Evolutionary conservation across 2,329 filamentous ascomycete species (phyloP).

Genomic region (Fusarium hostae): DNA sequence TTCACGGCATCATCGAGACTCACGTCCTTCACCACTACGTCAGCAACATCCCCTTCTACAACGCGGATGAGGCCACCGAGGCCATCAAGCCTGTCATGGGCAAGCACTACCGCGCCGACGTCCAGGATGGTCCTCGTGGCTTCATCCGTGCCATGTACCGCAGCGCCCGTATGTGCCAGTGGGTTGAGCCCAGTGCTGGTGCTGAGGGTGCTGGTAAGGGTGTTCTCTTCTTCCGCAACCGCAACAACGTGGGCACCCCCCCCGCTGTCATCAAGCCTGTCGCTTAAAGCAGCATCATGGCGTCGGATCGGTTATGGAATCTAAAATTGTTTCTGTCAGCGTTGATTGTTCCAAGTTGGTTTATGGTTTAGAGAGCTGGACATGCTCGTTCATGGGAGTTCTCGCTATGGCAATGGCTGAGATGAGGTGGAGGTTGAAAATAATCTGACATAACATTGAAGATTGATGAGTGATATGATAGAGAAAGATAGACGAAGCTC

Average conservation of each 20-base stretch:
- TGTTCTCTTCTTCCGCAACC: slow-evolving; percentile 95
- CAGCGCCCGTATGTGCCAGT: slow-evolving; percentile 89
- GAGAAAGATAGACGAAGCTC: slow-evolving; percentile 35
- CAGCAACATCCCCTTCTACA: slow-evolving; percentile 94
- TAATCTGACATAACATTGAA: slow-evolving; percentile 18
- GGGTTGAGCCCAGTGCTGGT: slow-evolving; percentile 91
- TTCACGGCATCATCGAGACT: slow-evolving; percentile 97
- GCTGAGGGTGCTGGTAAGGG: slow-evolving; percentile 83
- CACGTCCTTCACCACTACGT: slow-evolving; percentile 99
- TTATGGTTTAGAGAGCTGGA: slow-evolving; percentile 16
- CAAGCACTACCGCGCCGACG: slow-evolving; percentile 89
- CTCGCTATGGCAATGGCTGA: slow-evolving; percentile 13
- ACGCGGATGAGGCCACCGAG: slow-evolving; percentile 93
- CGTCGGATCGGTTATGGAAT: slow-evolving; percentile 3
- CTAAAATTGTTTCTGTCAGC: slow-evolving; percentile 22
- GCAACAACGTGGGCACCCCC: slow-evolving; percentile 80
- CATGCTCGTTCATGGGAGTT: slow-evolving; percentile 9
- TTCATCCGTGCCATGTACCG: slow-evolving; percentile 88
- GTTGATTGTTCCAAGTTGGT: slow-evolving; percentile 39
- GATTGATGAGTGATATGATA: slow-evolving; percentile 28
- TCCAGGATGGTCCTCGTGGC: slow-evolving; percentile 78
- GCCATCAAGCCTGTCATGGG: slow-evolving; percentile 97
- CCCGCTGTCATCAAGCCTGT: slow-evolving; percentile 44
- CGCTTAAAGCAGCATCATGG: slow-evolving; percentile 19
- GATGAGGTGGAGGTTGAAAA: slow-evolving; percentile 20